Evolutionary conservation across 2,329 filamentous ascomycete species (phyloP), one percentile per base, ranked within the genome.

Genomic region (Fusarium subglutinans): DNA sequence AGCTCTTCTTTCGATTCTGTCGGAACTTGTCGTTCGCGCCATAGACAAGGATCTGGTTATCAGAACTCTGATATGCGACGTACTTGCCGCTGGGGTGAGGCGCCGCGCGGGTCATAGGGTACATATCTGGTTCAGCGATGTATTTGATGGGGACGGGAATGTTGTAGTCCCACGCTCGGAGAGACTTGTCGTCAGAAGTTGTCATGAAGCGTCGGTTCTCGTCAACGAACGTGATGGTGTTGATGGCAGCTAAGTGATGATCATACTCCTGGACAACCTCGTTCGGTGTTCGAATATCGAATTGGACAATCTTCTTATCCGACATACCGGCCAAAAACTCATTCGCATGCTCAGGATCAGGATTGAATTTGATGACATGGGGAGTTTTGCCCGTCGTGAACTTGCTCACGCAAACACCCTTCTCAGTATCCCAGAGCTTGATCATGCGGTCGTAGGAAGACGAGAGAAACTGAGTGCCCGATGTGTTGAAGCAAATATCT

Each of bases 71-170:
- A 85, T 97, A 97, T 6, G 96, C 94, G 26, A 98, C 94, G 81
- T 97, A 97, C 83, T 98, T 98, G 76, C 95, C 94, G 70, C 90
- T 94, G 0, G 96, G 96, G 80, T 99, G 96, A 9, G 91, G 86
- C 1, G 94, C 89, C 5, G 95, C 92, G 20, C 95, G 93, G 9
- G 95, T 97, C 88, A 99, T 94, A 13, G 95, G 92, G 83, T 96
- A 99, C 95, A 99, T 98, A 86, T 98, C 94, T 5, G 96, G 95
- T 82, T 99, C 96, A 33, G 96, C 96, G 79, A 98, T 97, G 85
- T 97, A 97, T 82, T 98, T 98, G 87, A 99, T 98, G 1, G 96
- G 96, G 0, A 99, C 96, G 3, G 96, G 96, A 77, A 99, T 98
- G 77, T 95, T 94, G 86, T 97, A 98, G 84, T 99, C 97, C 97